Evolutionary conservation across 208 protist genomes (phyloP), one percentile per base, ranked within the genome.

Genomic region (Trypanosoma mega): DNA sequence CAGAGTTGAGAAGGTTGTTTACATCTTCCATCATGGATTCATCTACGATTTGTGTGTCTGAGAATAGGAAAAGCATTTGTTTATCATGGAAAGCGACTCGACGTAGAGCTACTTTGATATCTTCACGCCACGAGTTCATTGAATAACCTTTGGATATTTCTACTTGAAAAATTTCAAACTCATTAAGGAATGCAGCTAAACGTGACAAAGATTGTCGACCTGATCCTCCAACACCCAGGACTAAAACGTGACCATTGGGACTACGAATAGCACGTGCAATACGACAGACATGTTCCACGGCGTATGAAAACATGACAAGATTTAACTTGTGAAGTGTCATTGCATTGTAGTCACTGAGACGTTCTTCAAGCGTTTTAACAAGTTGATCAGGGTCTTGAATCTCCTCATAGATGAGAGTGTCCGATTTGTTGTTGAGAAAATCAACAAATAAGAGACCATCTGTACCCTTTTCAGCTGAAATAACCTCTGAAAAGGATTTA

Each of bases 21-120:
- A 99, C 86, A 72, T 99, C 98, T 82, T 99, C 98, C 7, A 99
- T 73, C 89, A 99, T 99, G 26, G 80, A 68, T 62, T 99, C 97
- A 54, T 96, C 74, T 34, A 98, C 86, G 66, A 99, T 98, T 71
- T 99, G 98, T 2, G 98, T 98, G 80, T 99, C 98, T 12, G 92
- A 89, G 59, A 99, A 94, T 12, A 99, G 81, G 70, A 99, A 99
- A 3, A 99, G 90, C n/a, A 92, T 74, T 57, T 99, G 90, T 52
- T 98, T 82, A 47, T 97, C 97, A 39, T 98, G 77, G 68, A 98
- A 85, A 24, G 96, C 97, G 18, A 97, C 93, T 14, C 71, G 70
- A 39, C 83, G 63, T 39, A 99, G 85, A 39, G 98, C 67, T 30
- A 69, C 78, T 77, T 98, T 98, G 34, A 99, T 61, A 75, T 99